Evolutionary conservation across 2,329 filamentous ascomycete species (phyloP), one percentile per base, ranked within the genome.

Genomic region (Paracoccidioides lutzii): DNA sequence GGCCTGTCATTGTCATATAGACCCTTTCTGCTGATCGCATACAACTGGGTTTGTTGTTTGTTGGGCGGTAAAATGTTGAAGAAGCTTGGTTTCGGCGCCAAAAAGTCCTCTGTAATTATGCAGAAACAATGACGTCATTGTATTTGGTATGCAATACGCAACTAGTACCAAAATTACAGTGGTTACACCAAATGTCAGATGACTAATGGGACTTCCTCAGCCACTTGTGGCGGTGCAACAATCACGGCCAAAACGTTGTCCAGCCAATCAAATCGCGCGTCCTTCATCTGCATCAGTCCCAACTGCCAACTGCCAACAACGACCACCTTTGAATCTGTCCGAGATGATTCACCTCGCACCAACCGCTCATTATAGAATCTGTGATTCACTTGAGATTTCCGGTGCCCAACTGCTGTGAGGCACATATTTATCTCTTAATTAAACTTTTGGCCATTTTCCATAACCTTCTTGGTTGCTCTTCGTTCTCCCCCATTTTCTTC

Each of bases 1-100:
- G 38, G 50, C 37, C 50, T 41, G 50, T 42, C 50, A 52, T 52
- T 15, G 50, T 52, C 8, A n/a, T n/a, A 33, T 41, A n/a, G 50
- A 15, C 9, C 37, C 22, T 2, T 2, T 15, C 6, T 15, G 28
- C 32, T 38, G 37, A 38, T 33, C 46, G 33, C 33, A 50, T 32
- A 50, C 46, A 38, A 15, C 46, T 10, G 46, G n/a, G 28, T 8
- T 22, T 22, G 4, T 12, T n/a, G 22, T 5, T 10, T 32, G 22
- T 9, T 32, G 37, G 50, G 49, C 37, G 49, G 42, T 44, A n/a
- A 44, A 15, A 44, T 22, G 42, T 3, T 8, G 7, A 15, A 22
- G 42, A 15, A 22, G 22, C 22, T 22, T 22, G 22, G 22, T 22
- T 22, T 22, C 22, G 22, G 22, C 22, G 22, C 22, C 22, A 22